A percentile compares a stretch with the other conserved stretches of the same genome.
These are phyloP conservation scores for Penicillium malachiteum DNA, from an alignment of 495 filamentous ascomycete species.

Conservation along the genomic window DNA sequence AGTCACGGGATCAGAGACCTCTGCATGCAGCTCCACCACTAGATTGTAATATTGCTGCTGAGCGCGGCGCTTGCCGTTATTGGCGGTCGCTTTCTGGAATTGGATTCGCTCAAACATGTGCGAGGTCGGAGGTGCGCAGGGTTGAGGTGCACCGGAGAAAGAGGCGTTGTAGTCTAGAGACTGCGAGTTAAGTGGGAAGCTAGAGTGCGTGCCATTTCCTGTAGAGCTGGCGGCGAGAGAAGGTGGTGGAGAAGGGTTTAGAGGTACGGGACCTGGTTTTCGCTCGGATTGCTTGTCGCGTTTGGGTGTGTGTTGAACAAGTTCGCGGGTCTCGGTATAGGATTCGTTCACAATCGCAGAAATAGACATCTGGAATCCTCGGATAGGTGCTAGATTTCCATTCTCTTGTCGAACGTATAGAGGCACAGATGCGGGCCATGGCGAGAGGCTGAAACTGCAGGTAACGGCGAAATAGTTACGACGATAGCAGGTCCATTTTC, in stretches of 20 bases:
- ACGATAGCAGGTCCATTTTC: slow-evolving; percentile 94
- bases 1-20: slow-evolving; percentile 51
- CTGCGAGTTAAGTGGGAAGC: slow-evolving; percentile 33
- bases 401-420: slow-evolving; percentile 43
- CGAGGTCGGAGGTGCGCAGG: slow-evolving; percentile 43
- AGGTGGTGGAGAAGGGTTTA: slow-evolving; percentile 64
- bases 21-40: slow-evolving; percentile 83
- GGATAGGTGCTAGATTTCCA: slow-evolving; percentile 57
- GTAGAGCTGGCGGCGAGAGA: slow-evolving; percentile 33
- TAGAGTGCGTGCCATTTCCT: slow-evolving; percentile 24
- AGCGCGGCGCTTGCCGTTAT: slow-evolving; percentile 90
- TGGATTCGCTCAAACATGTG: slow-evolving; percentile 89
- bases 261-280: slow-evolving; percentile 67
- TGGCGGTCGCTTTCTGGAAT: slow-evolving; percentile 94
- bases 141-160: slow-evolving; percentile 32
- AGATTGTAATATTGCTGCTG: slow-evolving; percentile 94
- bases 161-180: slow-evolving; percentile 43
- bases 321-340: slow-evolving; percentile 74
- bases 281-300: slow-evolving; percentile 87
- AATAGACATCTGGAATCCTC: slow-evolving; percentile 77
- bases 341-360: slow-evolving; percentile 79
- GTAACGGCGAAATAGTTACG: slow-evolving; percentile 92
- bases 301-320: slow-evolving; percentile 94
- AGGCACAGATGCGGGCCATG: slow-evolving; percentile 46
- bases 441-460: slow-evolving; percentile 72